These are phyloP conservation scores for Cercospora zeae-maydis DNA, from an alignment of 2,329 filamentous ascomycete genomes.

Conservation along the genomic window DNA sequence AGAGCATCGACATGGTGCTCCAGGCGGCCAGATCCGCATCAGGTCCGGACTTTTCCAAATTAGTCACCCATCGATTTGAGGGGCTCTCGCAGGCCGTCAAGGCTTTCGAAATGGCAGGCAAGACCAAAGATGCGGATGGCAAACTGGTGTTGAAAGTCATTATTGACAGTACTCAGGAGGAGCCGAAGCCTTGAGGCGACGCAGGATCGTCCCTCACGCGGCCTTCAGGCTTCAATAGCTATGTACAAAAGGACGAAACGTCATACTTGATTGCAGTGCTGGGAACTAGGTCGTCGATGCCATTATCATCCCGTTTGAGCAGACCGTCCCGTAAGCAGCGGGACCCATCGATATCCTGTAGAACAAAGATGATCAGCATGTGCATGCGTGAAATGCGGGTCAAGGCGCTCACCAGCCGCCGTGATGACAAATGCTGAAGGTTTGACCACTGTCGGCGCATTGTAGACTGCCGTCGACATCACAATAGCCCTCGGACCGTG, in stretches of 20 bases:
- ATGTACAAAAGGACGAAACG: not conserved
- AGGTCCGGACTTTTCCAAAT: slow-evolving; percentile 62
- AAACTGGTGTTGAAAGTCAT: slow-evolving; percentile 71
- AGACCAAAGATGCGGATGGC: slow-evolving; percentile 64
- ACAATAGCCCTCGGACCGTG: slow-evolving; percentile 32
- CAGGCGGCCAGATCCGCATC: slow-evolving; percentile 43
- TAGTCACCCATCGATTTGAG: slow-evolving; percentile 70
- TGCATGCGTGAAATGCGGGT: not conserved
- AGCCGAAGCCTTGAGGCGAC: not conserved
- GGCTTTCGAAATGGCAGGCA: slow-evolving; percentile 68
- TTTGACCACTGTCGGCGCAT: slow-evolving; percentile 29
- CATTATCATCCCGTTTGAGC: slow-evolving; percentile 21
- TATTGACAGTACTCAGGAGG: slow-evolving; percentile 39
- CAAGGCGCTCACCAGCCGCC: slow-evolving; percentile 28
- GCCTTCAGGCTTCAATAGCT: not conserved
- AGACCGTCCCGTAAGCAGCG: slow-evolving; percentile 32
- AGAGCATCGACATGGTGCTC: slow-evolving; percentile 59
- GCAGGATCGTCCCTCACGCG: not conserved
- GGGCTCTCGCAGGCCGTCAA: slow-evolving; percentile 60
- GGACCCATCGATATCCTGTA: slow-evolving; percentile 31
- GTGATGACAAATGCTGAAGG: slow-evolving; percentile 35
- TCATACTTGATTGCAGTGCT: not conserved
- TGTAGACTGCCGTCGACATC: slow-evolving; percentile 26
- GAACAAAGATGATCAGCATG: not conserved
- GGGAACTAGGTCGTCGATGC: not conserved